Percentiles rank a stretch among this genome's conserved stretches.
Conservation (phyloP, 2,329 filamentous ascomycete genomes). For the Myotisia sp. region DNA sequence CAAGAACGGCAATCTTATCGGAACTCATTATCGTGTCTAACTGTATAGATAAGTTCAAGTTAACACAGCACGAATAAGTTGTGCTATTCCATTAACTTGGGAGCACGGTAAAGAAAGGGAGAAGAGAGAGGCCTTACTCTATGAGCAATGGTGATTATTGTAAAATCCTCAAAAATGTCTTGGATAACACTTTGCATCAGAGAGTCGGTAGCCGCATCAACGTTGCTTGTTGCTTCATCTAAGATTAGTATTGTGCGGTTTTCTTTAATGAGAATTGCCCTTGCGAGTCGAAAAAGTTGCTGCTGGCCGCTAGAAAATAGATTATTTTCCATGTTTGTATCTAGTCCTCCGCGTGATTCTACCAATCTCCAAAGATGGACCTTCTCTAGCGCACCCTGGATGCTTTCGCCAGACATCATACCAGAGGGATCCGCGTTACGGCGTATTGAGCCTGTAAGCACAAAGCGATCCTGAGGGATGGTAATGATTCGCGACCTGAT, state of each 20-base stretch:
- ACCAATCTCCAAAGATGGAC: slow-evolving; percentile 4
- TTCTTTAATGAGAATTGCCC: slow-evolving; percentile 3
- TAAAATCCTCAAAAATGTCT: slow-evolving; percentile 66
- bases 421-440: slow-evolving; percentile 6
- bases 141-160: slow-evolving; percentile 95
- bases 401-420: background rate
- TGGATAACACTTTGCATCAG: slow-evolving; percentile 49
- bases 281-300: slow-evolving; percentile 5
- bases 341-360: slow-evolving; percentile 3
- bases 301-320: slow-evolving; percentile 1
- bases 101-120: too few species aligned
- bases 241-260: slow-evolving; percentile 4
- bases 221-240: slow-evolving; percentile 21
- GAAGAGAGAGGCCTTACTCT: background rate
- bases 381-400: slow-evolving; percentile 2
- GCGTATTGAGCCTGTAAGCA: slow-evolving; percentile 5
- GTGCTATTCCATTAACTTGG: too few species aligned
- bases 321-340: background rate
- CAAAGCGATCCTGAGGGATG: slow-evolving; percentile 11
- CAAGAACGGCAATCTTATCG: slow-evolving; percentile 83
- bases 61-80: too few species aligned
- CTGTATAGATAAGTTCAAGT: background rate
- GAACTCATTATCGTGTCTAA: slow-evolving; percentile 67
- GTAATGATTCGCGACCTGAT: slow-evolving; percentile 10
- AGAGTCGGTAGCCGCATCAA: slow-evolving; percentile 52